These are phyloP conservation scores for Podospora bellae-mahoneyi DNA, from an alignment of 495 filamentous ascomycete species.

Conservation along the genomic window DNA sequence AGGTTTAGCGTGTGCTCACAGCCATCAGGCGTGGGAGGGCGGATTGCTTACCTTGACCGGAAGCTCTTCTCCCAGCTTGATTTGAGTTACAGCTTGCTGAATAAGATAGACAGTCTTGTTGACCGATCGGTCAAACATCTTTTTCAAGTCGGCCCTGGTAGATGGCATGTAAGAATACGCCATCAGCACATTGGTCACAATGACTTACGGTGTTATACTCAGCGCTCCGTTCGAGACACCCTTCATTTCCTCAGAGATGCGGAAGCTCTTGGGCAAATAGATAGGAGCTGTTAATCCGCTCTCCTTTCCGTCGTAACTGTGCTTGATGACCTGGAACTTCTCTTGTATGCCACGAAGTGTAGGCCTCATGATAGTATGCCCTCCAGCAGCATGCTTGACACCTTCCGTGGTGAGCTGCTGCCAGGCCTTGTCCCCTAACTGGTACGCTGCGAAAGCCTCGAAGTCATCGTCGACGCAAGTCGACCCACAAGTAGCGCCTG, in stretches of 20 bases:
- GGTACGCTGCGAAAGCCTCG: slow-evolving; percentile 20
- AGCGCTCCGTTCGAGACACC: slow-evolving; percentile 23
- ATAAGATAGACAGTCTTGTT: slow-evolving; percentile 27
- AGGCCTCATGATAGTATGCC: slow-evolving; percentile 27
- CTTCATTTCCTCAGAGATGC: slow-evolving; percentile 12
- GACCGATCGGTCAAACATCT: slow-evolving; percentile 26
- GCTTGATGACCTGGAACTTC: slow-evolving; percentile 32
- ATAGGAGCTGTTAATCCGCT: slow-evolving; percentile 19
- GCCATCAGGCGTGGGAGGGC: neutral
- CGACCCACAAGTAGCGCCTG: slow-evolving; percentile 31
- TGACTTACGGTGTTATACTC: slow-evolving; percentile 12
- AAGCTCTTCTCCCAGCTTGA: slow-evolving; percentile 23
- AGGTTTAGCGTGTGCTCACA: neutral
- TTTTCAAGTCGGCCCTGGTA: slow-evolving; percentile 18
- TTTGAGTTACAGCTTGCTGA: slow-evolving; percentile 21
- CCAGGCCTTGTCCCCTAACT: slow-evolving; percentile 22
- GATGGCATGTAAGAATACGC: neutral
- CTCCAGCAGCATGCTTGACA: slow-evolving; percentile 16
- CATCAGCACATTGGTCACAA: neutral
- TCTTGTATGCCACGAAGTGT: slow-evolving; percentile 26
- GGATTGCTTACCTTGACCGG: slow-evolving; percentile 18
- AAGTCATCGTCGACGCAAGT: slow-evolving; percentile 32
- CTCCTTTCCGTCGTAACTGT: slow-evolving; percentile 26
- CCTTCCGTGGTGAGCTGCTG: slow-evolving; percentile 21
- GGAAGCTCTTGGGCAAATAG: slow-evolving; percentile 20